A percentile compares a stretch with the other conserved stretches of the same genome.
These are phyloP conservation scores for Hansfordia pulvinata DNA, from an alignment of 2,329 filamentous ascomycete species.

Conservation along the genomic window DNA sequence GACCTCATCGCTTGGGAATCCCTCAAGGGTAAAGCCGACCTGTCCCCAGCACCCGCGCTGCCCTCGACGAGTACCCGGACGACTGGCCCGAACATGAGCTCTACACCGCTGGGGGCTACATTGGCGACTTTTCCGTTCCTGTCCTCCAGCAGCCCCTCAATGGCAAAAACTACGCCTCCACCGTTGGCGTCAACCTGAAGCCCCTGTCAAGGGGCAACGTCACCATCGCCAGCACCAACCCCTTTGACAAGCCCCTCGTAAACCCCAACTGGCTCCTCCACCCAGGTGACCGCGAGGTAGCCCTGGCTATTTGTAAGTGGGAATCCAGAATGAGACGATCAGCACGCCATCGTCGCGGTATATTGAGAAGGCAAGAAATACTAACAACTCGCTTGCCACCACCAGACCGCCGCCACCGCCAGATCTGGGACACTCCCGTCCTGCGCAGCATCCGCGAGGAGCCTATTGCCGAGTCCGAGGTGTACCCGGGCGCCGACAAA, in stretches of 20 bases:
- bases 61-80: conserved; percentile 38
- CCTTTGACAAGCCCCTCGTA: conserved; percentile 21
- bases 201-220: conserved; percentile 25
- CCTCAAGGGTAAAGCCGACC: too few species aligned
- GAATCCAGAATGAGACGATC: too few species aligned
- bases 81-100: conserved; percentile 7
- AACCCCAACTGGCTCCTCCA: conserved; percentile 24
- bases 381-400: too few species aligned
- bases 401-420: conserved; percentile 27
- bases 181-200: conserved; percentile 22
- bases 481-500: conserved; percentile 20
- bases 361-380: too few species aligned
- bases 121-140: conserved; percentile 5
- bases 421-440: conserved; percentile 15
- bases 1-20: too few species aligned
- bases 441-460: conserved; percentile 16
- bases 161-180: conserved; percentile 3
- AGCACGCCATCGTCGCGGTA: too few species aligned
- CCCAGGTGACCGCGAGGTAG: conserved; percentile 23
- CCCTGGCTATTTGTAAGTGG: conserved; percentile 21
- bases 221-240: conserved; percentile 17
- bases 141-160: conserved; percentile 4
- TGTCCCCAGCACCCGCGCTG: conserved; percentile 6
- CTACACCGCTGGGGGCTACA: conserved; percentile 4
- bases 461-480: conserved; percentile 17